Evolutionary conservation across 306 rosid species (phyloP).

Genomic region (Castanea sativa): DNA sequence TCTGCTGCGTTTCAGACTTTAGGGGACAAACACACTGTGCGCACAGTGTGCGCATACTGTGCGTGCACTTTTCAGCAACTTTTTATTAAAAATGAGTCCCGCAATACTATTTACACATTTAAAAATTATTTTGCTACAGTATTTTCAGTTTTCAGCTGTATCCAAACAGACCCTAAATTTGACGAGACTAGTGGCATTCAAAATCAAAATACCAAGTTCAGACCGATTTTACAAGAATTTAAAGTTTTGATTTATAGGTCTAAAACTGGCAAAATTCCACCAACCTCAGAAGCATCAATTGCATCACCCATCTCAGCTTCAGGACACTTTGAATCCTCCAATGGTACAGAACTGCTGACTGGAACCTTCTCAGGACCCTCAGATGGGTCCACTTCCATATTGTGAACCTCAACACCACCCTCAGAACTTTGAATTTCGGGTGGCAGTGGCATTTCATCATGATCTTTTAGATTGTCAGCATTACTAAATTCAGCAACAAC

Average conservation of each 20-base stretch:
- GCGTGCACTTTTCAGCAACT: no score
- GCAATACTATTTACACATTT: no score
- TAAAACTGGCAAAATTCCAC: slow-evolving; percentile 11
- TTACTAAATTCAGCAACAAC: not conserved
- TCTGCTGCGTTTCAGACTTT: no score
- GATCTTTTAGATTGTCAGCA: slow-evolving; percentile 15
- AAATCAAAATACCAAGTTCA: not conserved
- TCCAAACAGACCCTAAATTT: not conserved
- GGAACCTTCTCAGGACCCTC: slow-evolving; percentile 16
- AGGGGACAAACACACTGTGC: no score
- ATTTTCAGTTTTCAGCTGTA: no score
- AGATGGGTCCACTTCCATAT: slow-evolving; percentile 29
- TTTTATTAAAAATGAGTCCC: no score
- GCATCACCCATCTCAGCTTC: slow-evolving; percentile 14
- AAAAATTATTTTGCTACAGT: no score
- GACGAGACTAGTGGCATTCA: slow-evolving; percentile 6
- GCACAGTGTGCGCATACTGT: no score
- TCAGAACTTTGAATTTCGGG: slow-evolving; percentile 7
- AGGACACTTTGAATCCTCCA: slow-evolving; percentile 15
- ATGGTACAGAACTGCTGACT: slow-evolving; percentile 4
- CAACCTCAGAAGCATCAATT: slow-evolving; percentile 29
- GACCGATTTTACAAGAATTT: not conserved
- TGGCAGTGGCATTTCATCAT: slow-evolving; percentile 2
- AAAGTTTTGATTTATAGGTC: not conserved
- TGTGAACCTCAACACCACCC: slow-evolving; percentile 20